These are phyloP conservation scores for Leonotis leonurus DNA, from an alignment of 257 asterid species.

Conservation along the genomic window DNA sequence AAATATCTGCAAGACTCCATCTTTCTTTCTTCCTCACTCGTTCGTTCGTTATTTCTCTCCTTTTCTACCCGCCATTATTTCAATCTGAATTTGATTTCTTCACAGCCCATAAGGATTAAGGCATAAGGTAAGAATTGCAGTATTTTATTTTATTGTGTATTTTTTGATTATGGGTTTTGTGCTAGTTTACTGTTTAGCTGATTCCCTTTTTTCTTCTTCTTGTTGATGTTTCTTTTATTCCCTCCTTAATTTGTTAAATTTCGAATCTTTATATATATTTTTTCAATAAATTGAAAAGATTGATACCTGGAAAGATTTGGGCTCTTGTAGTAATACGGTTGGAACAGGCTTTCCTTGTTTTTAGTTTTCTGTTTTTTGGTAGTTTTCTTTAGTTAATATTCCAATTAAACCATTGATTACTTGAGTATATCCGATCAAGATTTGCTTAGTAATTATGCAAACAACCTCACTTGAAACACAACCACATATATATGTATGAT, in stretches of 20 bases:
- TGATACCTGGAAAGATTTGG: background rate
- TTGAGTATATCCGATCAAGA: slow-evolving; percentile 6
- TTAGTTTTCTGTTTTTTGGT: background rate
- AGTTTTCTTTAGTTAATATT: background rate
- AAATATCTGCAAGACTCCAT: background rate
- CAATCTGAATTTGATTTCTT: background rate
- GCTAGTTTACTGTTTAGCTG: slow-evolving; percentile 9
- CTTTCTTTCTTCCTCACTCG: background rate
- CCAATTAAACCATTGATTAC: background rate
- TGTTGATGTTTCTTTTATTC: background rate
- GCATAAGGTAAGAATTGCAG: slow-evolving; percentile 16
- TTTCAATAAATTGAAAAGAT: background rate
- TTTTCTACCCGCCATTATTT: slow-evolving; percentile 8
- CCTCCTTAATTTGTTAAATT: background rate
- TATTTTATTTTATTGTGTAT: background rate
- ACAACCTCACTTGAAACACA: background rate
- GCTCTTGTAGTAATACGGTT: background rate
- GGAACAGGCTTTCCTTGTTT: slow-evolving; percentile 8
- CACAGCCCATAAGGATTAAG: too few species aligned
- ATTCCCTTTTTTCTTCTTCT: background rate
- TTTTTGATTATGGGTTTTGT: background rate
- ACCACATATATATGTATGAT: too few species aligned
- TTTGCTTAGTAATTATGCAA: background rate
- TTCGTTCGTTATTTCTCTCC: background rate
- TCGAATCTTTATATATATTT: background rate